Base-by-base conservation (phyloP, 306 rosid species). In the Begonia loranthoides region DNA sequence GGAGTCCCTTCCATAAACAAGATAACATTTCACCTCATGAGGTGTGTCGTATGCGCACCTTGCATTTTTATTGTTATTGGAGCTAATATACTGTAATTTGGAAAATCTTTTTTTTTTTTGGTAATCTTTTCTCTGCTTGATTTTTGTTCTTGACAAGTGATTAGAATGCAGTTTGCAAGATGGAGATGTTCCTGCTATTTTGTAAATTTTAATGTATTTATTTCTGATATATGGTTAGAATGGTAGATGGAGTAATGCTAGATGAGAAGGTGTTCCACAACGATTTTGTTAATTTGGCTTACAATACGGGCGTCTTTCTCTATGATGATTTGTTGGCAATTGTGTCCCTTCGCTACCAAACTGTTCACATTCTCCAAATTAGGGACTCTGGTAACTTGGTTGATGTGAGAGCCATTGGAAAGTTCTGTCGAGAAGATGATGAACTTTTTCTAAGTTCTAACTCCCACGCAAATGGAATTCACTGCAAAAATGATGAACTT, bases 321-420 rank as follows among this genome's bases (percentile, higher is more conserved):
- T 83, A 90, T 51, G 99, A 90, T 67, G 99, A 90, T 74, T 76
- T 90, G 49, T 72, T 90, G 75, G 92, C 99, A 28, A 83, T 90
- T 63, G 94, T 86, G 51, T 90, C 99, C 51, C 83, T 90, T 70
- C 99, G 95, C 63, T 80, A 76, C 72, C 99, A 90, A 73, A 74
- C 61, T 15, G 61, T 90, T 61, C 94, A 90, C 70, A 78, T 90
- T 63, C 77, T 86, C 63, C 99, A 90, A 76, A 80, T 90, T 66
- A 82, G 86, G 60, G 95, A 90, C 60, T 80, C 88, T 5, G 99
- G 99, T 9, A 68, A 76, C 71, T 86, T 90, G 62, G 93, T 90
- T 46, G 69, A 82, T 65, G 83, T 90, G 33, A 83, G 94, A 21
- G 83, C 80, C 65, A 76, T 90, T 40, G 95, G 99, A 62, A 67